Base-by-base conservation (phyloP, 768 basidiomycete genomes). In the Hygrophorus pudorinus region DNA sequence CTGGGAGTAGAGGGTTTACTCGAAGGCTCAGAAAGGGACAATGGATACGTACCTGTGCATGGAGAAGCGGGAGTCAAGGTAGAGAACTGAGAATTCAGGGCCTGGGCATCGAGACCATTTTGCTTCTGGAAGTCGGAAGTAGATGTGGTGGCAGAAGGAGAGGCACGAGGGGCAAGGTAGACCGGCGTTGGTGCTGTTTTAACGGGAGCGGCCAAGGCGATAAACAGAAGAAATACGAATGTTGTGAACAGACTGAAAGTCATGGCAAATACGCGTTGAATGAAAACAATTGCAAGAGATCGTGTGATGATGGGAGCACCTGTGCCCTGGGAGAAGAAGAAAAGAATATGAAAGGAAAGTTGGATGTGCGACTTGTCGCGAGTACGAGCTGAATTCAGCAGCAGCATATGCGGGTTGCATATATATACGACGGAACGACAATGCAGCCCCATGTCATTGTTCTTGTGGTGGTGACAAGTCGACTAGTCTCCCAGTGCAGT, bases 31-130 rank as follows among this genome's bases (percentile, higher is more conserved):
- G 10, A 21, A 7, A 31, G 8, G 12, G 18, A 21, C 7, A 16
- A 34, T 52, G 34, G 20, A 10, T 28, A 59, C 65, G 24, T 38
- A 73, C 72, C 61, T 32, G 63, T 58, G 58, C 81, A 83, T 1
- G 71, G 32, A 50, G 76, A 71, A 9, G 56, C 60, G 1, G 59
- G 51, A 10, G 62, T 67, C 45, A 81, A 48, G 2, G 59, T 51
- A 24, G 63, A 56, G 56, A 78, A 81, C 45, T 74, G 58, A 13
- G 57, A 53, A 46, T 78, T 78, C 24, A 72, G 60, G 36, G 66
- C 61, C 51, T 73, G 74, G 9, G 76, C 76, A 32, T 67, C 66
- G 14, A 73, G 55, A 3, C 59, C 76, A 46, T 78, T 78, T 49
- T 71, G 60, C 44, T 65, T 57, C 24, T 56, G 41, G 42, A 67